Percentiles rank a stretch among this genome's conserved stretches.
Evolutionary conservation across 352 stramenopile genomes (phyloP).

Genomic region (Phytophthora citrophthora): DNA sequence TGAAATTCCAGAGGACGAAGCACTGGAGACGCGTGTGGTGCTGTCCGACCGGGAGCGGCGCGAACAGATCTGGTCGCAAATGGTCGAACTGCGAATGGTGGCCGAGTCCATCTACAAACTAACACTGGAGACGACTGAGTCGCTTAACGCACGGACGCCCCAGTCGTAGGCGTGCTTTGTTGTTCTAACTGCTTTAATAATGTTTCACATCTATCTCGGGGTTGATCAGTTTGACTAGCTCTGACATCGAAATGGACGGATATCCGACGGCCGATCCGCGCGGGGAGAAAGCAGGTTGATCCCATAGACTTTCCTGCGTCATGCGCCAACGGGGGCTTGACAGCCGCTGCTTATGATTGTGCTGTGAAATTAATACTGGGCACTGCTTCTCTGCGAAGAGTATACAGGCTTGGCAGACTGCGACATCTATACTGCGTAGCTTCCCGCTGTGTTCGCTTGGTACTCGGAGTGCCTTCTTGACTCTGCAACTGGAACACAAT

Average conservation of each 20-base stretch:
- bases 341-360: conserved; percentile 2
- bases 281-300: conserved; percentile 4
- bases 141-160: conserved; percentile 17
- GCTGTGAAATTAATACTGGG: not conserved
- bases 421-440: conserved; percentile 6
- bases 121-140: conserved; percentile 37
- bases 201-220: not conserved
- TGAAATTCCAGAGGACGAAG: conserved; percentile 2
- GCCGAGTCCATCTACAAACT: conserved; percentile 59
- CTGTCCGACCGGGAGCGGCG: conserved; percentile 32
- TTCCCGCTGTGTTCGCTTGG: conserved; percentile 2
- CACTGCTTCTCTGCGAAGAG: conserved; percentile 11
- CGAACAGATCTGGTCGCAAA: conserved; percentile 50
- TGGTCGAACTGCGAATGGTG: conserved; percentile 52
- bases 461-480: conserved; percentile 11
- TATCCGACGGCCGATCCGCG: conserved; percentile 6
- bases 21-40: conserved; percentile 1
- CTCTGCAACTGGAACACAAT: conserved; percentile 8
- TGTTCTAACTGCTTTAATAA: not conserved
- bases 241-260: conserved; percentile 15
- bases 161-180: not conserved
- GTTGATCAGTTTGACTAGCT: conserved; percentile 6
- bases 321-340: not conserved
- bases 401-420: conserved; percentile 9
- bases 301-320: conserved; percentile 4